A percentile compares a stretch with the other conserved stretches of the same genome.
Evolutionary conservation across 352 stramenopile species (phyloP).

Genomic region (Globisporangium echinulatum): DNA sequence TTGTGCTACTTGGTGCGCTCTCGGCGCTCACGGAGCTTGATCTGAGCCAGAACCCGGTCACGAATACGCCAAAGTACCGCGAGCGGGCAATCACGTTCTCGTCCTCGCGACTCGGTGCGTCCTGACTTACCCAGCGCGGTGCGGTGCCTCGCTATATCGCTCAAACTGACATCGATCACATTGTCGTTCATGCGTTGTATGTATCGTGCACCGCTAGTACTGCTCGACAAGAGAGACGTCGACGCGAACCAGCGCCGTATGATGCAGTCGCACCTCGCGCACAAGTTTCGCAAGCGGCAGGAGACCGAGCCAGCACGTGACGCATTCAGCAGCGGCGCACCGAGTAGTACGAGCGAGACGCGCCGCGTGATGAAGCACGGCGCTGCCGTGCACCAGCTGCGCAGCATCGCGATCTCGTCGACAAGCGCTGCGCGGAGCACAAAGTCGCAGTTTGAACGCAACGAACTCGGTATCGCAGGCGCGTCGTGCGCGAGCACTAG

Average conservation of each 20-base stretch:
- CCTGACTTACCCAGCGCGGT: neutral
- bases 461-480: conserved; percentile 31
- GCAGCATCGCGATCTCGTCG: conserved; percentile 27
- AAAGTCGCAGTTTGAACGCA: conserved; percentile 15
- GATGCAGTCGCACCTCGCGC: conserved; percentile 74
- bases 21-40: conserved; percentile 49
- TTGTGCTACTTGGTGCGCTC: conserved; percentile 42
- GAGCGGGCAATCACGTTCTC: conserved; percentile 76
- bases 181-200: too few species aligned
- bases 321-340: conserved; percentile 6
- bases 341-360: conserved; percentile 19
- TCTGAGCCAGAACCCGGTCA: conserved; percentile 53
- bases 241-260: conserved; percentile 64
- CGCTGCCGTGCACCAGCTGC: conserved; percentile 34
- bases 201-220: conserved; percentile 14
- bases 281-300: conserved; percentile 59
- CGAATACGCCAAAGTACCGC: conserved; percentile 43
- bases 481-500: conserved; percentile 22
- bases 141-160: neutral
- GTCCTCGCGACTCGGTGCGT: conserved; percentile 37
- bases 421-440: conserved; percentile 4
- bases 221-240: conserved; percentile 72
- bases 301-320: conserved; percentile 2
- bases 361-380: conserved; percentile 40
- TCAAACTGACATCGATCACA: neutral